Base-by-base conservation (phyloP, 495 filamentous ascomycete genomes). In the Halenospora varia region DNA sequence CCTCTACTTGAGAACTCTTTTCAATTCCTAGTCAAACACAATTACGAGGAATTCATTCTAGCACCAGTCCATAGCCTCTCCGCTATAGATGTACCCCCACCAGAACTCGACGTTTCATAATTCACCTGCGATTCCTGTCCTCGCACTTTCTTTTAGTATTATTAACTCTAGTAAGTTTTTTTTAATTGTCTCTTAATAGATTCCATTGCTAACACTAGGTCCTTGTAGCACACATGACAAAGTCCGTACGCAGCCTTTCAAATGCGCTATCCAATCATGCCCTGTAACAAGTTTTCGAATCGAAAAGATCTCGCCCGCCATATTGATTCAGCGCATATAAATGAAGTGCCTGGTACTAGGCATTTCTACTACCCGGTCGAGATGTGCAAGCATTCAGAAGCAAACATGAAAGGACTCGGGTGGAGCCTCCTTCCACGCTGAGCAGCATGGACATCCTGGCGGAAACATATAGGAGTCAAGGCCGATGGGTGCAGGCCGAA, bases 311-410 rank as follows among this genome's bases (percentile, higher is more conserved):
- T 22, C 8, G 23, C 24, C 15, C 53, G 53, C 45, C 53, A 56
- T 49, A 35, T 56, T 24, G 53, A 56, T 40, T 40, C 35, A 15
- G 15, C 15, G 15, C 35, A 40, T 15, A 40, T 8, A 19, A 25
- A 56, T 9, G 35, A 40, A 6, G 41, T 48, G 23, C 41, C 53
- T 35, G 25, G 18, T 10, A 49, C 53, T 17, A 56, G 53, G 45
- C 53, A 44, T 2, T 56, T 56, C 25, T 56, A 56, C 24, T 56
- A 44, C 19, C 44, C 44, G 3, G 23, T 48, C 10, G 11, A 48
- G 45, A 19, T 22, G 8, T 56, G 53, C 45, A 56, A 56, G 44
- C n/a, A 48, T 29, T 56, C 53, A 25, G 45, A 48, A 56, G 41
- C 18, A 48, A 25, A 56, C 23, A 24, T 9, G 40, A 49, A 13